Base-by-base conservation (phyloP, 2,329 filamentous ascomycete species). In the Ilyonectria sp. region DNA sequence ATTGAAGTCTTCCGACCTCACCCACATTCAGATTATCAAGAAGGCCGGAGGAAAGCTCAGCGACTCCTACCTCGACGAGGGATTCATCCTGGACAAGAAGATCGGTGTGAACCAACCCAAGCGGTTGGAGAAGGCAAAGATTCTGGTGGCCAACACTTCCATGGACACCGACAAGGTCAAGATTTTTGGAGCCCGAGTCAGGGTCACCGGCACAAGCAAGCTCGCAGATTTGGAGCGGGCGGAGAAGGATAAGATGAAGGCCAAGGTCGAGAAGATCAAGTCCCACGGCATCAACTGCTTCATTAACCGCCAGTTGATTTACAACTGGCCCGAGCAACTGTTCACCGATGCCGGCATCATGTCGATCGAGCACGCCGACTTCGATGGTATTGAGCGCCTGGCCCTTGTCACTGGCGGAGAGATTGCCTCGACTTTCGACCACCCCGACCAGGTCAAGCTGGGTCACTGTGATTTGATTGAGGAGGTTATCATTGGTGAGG, bases 131-230 rank as follows among this genome's bases (percentile, higher is more conserved):
- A 98, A 99, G 81, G 96, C 95, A 73, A 99, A 98, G 86, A 99
- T 99, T 73, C 84, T 99, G 63, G 93, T 99, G 23, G 96, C 96
- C 71, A 99, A 99, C 85, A 99, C 96, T 10, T 93, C 95, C 13
- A 99, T 99, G 96, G 96, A 99, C 83, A 99, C 96, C 40, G 96
- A 99, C 85, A 99, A 99, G 88, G 94, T 99, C 86, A 99, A 99
- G 89, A 98, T 99, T 77, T 99, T 99, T 77, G 96, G 96, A 71
- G 96, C 96, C 17, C 91, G 95, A 67, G 94, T 99, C 77, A 98
- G 98, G 89, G 96, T 99, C 68, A 93, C 94, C 74, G 95, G 94
- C 35, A 99, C 96, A 3, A 94, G 94, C 81, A 98, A 98, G 87
- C 89, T 99, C 56, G 96, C 96, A n/a, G 96, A 99, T 78, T 87